A percentile compares a stretch with the other conserved stretches of the same genome.
Conservation (phyloP, 441 rosid species). For the Adansonia gregorii region DNA sequence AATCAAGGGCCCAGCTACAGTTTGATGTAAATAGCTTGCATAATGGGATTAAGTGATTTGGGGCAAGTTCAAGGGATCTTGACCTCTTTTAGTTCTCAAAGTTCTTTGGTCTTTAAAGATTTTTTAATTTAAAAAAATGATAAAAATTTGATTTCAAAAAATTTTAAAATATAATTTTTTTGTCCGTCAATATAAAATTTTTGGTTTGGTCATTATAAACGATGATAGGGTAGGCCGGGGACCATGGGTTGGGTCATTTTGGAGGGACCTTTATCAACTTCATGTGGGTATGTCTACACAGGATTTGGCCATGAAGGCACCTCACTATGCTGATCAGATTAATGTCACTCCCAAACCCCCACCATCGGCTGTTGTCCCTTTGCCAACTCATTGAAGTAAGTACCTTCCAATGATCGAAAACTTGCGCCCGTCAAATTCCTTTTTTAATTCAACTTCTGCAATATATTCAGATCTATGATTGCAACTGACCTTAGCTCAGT, state of each 20-base stretch:
- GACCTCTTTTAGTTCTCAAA: no score
- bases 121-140: no score
- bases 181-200: no score
- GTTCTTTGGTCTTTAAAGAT: no score
- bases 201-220: constrained; percentile 23
- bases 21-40: constrained; percentile 23
- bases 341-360: constrained; percentile 17
- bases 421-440: neutral
- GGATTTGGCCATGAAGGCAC: constrained; percentile 16
- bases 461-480: constrained; percentile 6
- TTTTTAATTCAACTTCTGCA: neutral
- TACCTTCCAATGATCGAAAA: constrained; percentile 18
- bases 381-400: constrained; percentile 17
- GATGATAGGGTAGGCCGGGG: constrained; percentile 39
- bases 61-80: no score
- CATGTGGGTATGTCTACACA: constrained; percentile 35
- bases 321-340: constrained; percentile 13
- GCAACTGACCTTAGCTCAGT: neutral
- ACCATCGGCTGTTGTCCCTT: constrained; percentile 8
- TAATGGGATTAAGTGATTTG: constrained; percentile 36
- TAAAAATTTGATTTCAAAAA: no score
- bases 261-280: constrained; percentile 37
- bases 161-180: no score
- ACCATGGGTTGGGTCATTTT: constrained; percentile 27
- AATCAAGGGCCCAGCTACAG: constrained; percentile 11